Evolutionary conservation across 495 filamentous ascomycete species (phyloP), one percentile per base, ranked within the genome.

Genomic region (Bombardia bombarda): DNA sequence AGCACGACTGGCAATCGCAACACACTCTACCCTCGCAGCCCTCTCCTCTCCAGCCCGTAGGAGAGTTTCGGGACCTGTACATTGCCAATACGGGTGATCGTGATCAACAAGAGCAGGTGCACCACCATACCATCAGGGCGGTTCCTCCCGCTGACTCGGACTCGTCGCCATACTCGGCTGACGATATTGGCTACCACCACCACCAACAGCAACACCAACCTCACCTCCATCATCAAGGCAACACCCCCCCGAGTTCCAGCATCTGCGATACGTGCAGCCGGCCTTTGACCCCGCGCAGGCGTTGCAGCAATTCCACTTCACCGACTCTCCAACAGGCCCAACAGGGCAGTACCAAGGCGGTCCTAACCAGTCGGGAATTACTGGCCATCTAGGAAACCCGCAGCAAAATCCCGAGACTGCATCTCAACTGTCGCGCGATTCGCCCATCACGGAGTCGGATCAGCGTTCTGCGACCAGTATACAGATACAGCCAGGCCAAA

Each of bases 381-480:
- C 52, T 17, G 52, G 59, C 4, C 67, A 70, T 42, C 62, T 68
- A 34, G 56, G 54, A 50, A 67, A 53, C 38, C 55, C 61, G 32
- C 65, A 68, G 42, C 62, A 57, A n/a, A 75, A 75, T 46, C 61
- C 70, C 13, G 69, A 76, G 51, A 63, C 73, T 36, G 44, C 78
- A 45, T 71, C 76, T 30, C 79, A 82, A 58, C 61, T 80, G 45
- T 84, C 80, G 54, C 74, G 73, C 61, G 80, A 83, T 40, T 77
- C 75, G 35, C 66, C 71, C 28, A 55, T 63, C 12, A 68, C 60
- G 19, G 72, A 66, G 43, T 64, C 59, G 34, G 69, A 66, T 46
- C 68, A 62, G 30, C 61, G 48, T 34, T 55, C 63, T 50, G 44
- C 56, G 24, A 62, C 51, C 52, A 68, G 57, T 54, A 52, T 67